Base-by-base conservation (phyloP, 2,329 filamentous ascomycete genomes). In the Knufia fluminis region DNA sequence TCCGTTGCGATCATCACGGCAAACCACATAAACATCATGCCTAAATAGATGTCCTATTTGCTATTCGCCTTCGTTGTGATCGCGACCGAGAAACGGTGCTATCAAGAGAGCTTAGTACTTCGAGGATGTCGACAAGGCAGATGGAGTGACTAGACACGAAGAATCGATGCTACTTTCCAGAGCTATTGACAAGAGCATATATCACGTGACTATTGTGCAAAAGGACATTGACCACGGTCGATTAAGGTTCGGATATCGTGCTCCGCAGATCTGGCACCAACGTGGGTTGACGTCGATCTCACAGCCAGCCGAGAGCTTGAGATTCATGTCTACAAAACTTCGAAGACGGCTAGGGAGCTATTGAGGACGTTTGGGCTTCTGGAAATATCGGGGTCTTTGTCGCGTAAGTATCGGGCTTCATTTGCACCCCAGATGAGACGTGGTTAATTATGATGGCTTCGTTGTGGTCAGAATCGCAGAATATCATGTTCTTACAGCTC, bases 171-270 rank as follows among this genome's bases (percentile, higher is more conserved):
- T n/a, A n/a, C n/a, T n/a, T n/a, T n/a, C n/a, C n/a, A n/a, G n/a
- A n/a, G n/a, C n/a, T n/a, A n/a, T n/a, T n/a, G n/a, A n/a, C n/a
- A n/a, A n/a, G 14, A 7, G 14, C 24, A 26, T 24, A n/a, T 19
- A 50, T 57, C 55, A 57, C 55, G 55, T 57, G 55, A 57, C 46
- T 32, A 9, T 7, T 31, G 9, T 10, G 42, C 55, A 57, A 56
- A 57, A 57, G 55, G 52, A 57, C 55, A 12, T 43, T 39, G 19
- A 17, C 48, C n/a, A 44, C 17, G 31, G 36, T 46, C 46, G 51
- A 48, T 49, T 49, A 54, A 54, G 52, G 48, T 53, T 54, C 50
- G 51, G 42, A 53, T 41, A 51, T 46, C 49, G 26, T 26, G 43
- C 51, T 54, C 55, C 55, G 55, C 6, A 57, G 51, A 56, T 57